Base-by-base conservation (phyloP, 2,329 filamentous ascomycete genomes). In the Didymosphaeria variabile region DNA sequence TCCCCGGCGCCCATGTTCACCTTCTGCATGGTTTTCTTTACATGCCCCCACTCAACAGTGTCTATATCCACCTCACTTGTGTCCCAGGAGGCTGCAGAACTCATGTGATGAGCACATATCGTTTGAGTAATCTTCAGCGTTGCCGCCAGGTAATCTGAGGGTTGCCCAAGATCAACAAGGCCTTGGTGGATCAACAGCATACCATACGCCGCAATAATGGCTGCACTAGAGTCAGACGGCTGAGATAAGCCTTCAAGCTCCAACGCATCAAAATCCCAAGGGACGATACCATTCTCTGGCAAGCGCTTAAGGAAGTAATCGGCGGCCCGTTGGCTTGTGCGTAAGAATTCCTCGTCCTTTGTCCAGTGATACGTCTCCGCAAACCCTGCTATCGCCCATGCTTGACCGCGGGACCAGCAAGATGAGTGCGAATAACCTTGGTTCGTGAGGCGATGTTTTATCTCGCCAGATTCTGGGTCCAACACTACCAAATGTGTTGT, bases 251-350 rank as follows among this genome's bases (percentile, higher is more conserved):
- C 82, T 0, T 81, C 53, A 26, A 32, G 2, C 12, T 51, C 53
- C 1, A 45, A 21, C 8, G 59, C 82, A 62, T 83, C 79, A 52
- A 83, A 83, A 55, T 84, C 81, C 82, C 80, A 83, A 9, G 76
- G 78, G 2, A 80, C 79, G 0, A 82, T 75, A 0, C 67, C 65
- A 40, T 68, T 71, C 0, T 51, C 57, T 0, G 77, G 76, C 29
- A 84, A 62, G 0, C 77, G 69, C 0, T 67, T 55, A 4, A 83
- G 60, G 58, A 83, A 84, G 55, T 79, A 80, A 40, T 82, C 77
- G 5, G 59, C 59, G 21, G 17, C 31, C 10, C 40, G 38, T 5
- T 31, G 49, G 29, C 81, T 76, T 1, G 80, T 80, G 0, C 73
- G 63, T 1, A 82, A 72, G 62, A 82, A 82, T 0, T 65, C 66